Base-by-base conservation (phyloP, 805 yeast genomes). In the Kazachstania martiniae region DNA sequence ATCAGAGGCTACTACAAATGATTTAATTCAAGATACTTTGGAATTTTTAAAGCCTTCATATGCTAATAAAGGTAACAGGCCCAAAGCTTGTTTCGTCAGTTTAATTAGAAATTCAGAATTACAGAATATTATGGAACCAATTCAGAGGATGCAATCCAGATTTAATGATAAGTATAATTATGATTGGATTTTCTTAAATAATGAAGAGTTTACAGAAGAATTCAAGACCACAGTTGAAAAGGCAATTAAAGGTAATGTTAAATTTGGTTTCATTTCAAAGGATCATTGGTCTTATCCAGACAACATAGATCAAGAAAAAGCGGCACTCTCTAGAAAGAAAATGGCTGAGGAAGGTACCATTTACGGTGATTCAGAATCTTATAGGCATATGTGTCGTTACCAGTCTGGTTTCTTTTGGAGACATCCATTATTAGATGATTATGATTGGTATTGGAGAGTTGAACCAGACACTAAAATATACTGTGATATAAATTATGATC, bases 121-220 rank as follows among this genome's bases (percentile, higher is more conserved):
- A 39, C 49, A 61, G 43, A 65, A 63, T n/a, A 61, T 81, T 31
- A 41, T 77, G 22, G 66, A 62, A 29, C 73, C 91, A 5, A 77
- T 85, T 38, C 66, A 77, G 35, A 65, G 69, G 36, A 70, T 83
- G 24, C 94, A 84, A 63, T 84, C 79, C 55, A 69, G 87, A 34
- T 86, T 86, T 63, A 86, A 89, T 62, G 55, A 59, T 31, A 63
- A 75, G 40, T 86, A 51, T 59, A 72, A 81, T 42, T 87, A 87
- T 55, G 94, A 85, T 53, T 87, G 95, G 95, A 87, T 86, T 12
- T 87, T 87, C 57, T 62, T 89, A 44, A 87, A 87, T 59, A 89
- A 89, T 53, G 62, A 59, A 34, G 74, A 74, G 4, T 84, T 84
- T 49, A 57, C 71, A 1, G 68, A 71, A 0, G 51, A 51, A 17